Percentiles rank a stretch among this genome's conserved stretches.
Conservation (phyloP, 306 rosid species). For the Lathyrus tuberosus region DNA sequence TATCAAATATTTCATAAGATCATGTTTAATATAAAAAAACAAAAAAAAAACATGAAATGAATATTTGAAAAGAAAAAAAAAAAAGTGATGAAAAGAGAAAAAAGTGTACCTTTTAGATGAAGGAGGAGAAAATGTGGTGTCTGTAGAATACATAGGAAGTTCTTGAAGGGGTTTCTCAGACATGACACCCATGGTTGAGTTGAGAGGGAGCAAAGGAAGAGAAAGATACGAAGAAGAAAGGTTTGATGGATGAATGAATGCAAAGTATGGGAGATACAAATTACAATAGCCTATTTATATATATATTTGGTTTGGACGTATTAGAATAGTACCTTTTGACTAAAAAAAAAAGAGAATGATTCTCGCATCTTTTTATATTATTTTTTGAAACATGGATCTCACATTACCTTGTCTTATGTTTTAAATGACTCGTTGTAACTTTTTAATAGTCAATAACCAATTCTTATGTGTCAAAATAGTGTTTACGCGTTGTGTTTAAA, state of each 20-base stretch:
- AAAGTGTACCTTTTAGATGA: constrained; percentile 57
- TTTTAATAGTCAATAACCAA: too few species aligned
- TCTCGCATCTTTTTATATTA: not conserved
- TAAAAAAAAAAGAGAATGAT: not conserved
- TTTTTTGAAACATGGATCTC: not conserved
- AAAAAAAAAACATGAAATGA: too few species aligned
- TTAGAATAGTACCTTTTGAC: not conserved
- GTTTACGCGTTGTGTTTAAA: too few species aligned
- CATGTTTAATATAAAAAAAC: not conserved
- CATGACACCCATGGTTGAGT: constrained; percentile 60
- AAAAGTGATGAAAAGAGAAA: not conserved
- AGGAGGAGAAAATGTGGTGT: constrained; percentile 42
- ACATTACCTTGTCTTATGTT: not conserved
- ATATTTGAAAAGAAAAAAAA: too few species aligned
- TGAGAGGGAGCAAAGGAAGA: constrained; percentile 15
- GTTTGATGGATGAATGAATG: not conserved
- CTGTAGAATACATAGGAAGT: constrained; percentile 48
- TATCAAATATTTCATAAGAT: constrained; percentile 15
- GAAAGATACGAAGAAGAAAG: constrained; percentile 36
- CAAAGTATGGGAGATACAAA: not conserved
- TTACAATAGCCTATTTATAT: not conserved
- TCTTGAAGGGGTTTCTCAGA: constrained; percentile 61
- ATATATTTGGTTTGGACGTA: not conserved
- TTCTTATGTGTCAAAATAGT: too few species aligned
- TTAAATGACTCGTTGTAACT: too few species aligned